Conservation (phyloP, 139 green algal genomes). For the Chlorella sp. region DNA sequence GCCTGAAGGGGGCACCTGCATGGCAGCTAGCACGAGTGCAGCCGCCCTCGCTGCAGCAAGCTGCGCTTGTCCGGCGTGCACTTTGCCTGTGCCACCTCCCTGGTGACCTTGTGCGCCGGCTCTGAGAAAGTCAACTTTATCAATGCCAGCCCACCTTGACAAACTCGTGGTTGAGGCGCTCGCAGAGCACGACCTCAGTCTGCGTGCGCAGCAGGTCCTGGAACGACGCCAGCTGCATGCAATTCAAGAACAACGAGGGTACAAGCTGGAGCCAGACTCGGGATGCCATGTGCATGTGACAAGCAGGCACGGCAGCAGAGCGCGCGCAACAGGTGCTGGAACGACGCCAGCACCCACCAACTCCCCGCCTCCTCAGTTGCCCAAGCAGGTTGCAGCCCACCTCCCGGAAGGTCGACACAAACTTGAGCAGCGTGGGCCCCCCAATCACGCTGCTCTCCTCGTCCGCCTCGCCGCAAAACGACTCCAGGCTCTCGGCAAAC, state of each 20-base stretch:
- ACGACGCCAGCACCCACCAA: background rate
- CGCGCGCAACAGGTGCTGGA: too few species aligned
- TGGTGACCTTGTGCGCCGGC: too few species aligned
- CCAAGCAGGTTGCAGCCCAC: background rate
- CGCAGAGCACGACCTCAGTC: conserved; percentile 55
- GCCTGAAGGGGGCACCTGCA: too few species aligned
- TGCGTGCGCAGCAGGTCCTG: conserved; percentile 62
- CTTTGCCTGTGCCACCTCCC: too few species aligned
- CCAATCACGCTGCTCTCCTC: conserved; percentile 59
- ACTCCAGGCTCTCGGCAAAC: conserved; percentile 52
- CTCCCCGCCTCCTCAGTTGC: too few species aligned
- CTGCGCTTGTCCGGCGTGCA: too few species aligned
- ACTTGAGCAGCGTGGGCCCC: conserved; percentile 46
- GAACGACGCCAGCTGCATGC: conserved; percentile 54
- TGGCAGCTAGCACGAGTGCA: too few species aligned
- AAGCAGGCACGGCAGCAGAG: too few species aligned
- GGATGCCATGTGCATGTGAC: too few species aligned
- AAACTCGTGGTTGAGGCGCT: conserved; percentile 63
- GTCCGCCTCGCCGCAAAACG: conserved; percentile 44
- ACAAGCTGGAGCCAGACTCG: background rate
- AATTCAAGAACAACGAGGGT: too few species aligned
- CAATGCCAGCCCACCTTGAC: background rate
- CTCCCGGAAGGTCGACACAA: conserved; percentile 66
- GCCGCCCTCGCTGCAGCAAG: too few species aligned
- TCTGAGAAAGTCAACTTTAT: too few species aligned